phyloP scores from a whole-genome alignment of 164 flowering plant genomes.

The Vitis riparia region DNA sequence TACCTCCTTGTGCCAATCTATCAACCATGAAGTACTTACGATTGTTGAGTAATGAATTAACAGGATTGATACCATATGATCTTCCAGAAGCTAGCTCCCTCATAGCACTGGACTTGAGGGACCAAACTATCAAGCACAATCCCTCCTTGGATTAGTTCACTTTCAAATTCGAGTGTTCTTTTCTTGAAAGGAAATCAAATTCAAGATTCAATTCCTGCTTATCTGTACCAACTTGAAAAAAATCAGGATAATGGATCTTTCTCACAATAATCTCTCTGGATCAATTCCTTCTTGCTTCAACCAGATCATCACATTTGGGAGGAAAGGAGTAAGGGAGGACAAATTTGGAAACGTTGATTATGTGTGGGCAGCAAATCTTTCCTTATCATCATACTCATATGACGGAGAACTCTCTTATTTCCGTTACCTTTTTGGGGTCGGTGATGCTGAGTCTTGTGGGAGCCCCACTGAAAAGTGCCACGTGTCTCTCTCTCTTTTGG shows the following conservation, averaged over 20 bases:
- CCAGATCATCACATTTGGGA: constrained; percentile 2
- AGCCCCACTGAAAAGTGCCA: too few species aligned
- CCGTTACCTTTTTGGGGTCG: neutral
- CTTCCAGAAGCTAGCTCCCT: too few species aligned
- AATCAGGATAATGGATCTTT: constrained; percentile 16
- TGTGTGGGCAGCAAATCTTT: neutral
- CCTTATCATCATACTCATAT: neutral
- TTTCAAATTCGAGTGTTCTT: neutral
- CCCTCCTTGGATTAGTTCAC: neutral
- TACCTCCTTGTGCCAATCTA: too few species aligned
- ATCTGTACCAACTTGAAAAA: constrained; percentile 5
- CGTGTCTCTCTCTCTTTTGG: too few species aligned
- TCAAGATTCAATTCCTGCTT: constrained; percentile 11
- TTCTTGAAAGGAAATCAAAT: constrained; percentile 7
- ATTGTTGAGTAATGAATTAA: too few species aligned
- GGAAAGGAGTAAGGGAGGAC: too few species aligned
- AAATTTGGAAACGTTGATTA: neutral
- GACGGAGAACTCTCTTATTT: neutral
- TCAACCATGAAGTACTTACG: too few species aligned
- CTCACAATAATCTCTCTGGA: constrained; percentile 17
- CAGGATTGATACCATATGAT: too few species aligned
- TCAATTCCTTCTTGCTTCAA: constrained; percentile 11
- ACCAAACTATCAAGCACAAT: neutral
- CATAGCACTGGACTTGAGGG: neutral
- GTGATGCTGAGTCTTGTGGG: too few species aligned